Evolutionary conservation across 768 basidiomycete genomes (phyloP).

Genomic region (Lactifluus echinatus): DNA sequence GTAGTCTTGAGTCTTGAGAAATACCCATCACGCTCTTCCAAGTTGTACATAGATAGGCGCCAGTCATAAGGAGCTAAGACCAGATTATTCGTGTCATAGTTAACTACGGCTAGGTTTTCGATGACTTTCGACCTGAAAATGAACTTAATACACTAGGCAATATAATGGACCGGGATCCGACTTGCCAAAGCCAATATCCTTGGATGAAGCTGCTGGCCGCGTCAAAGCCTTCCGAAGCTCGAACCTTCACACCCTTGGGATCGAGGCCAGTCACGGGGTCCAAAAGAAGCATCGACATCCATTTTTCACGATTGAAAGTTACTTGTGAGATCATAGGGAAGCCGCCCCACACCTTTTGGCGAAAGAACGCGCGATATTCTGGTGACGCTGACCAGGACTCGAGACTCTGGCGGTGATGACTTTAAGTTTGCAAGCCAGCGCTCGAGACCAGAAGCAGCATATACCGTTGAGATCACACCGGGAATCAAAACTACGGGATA

Average conservation of each 20-base stretch:
- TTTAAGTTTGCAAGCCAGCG: neutral
- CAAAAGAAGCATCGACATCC: slow-evolving; percentile 86
- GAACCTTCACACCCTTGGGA: slow-evolving; percentile 73
- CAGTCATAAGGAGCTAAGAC: slow-evolving; percentile 86
- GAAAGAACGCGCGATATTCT: slow-evolving; percentile 81
- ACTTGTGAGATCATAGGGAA: slow-evolving; percentile 79
- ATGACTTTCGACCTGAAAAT: slow-evolving; percentile 73
- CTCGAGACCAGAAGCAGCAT: slow-evolving; percentile 19
- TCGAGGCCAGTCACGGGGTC: slow-evolving; percentile 91
- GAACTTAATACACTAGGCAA: neutral
- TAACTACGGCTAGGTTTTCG: slow-evolving; percentile 87
- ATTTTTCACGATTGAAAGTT: slow-evolving; percentile 76
- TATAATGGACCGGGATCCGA: neutral
- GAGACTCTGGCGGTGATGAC: slow-evolving; percentile 42
- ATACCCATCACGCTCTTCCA: slow-evolving; percentile 87
- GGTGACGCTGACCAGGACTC: slow-evolving; percentile 92
- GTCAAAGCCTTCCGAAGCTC: slow-evolving; percentile 88
- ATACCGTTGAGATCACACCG: slow-evolving; percentile 80
- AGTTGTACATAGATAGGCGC: slow-evolving; percentile 80
- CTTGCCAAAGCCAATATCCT: slow-evolving; percentile 92
- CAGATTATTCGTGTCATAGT: slow-evolving; percentile 88
- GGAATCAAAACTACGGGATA: slow-evolving; percentile 84
- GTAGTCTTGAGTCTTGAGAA: slow-evolving; percentile 74
- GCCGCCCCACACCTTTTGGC: slow-evolving; percentile 79
- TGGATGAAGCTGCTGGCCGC: slow-evolving; percentile 80